Percentiles rank a stretch among this genome's conserved stretches.
Evolutionary conservation across 2,329 filamentous ascomycete species (phyloP).

Genomic region (Neofusicoccum cordaticola): DNA sequence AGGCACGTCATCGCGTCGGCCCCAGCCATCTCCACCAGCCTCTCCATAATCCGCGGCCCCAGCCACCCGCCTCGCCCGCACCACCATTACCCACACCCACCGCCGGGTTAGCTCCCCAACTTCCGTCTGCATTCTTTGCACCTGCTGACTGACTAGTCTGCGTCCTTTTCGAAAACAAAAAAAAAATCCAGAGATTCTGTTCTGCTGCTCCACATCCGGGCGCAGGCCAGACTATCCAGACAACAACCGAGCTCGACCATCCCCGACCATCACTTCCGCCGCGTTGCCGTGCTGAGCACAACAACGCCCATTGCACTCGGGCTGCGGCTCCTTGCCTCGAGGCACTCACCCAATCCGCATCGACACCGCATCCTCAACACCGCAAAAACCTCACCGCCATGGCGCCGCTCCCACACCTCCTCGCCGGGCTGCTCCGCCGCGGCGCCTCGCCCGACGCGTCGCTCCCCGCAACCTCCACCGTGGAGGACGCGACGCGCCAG

Average conservation of each 20-base stretch:
- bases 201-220: neutral
- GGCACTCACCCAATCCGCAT: neutral
- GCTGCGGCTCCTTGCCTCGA: neutral
- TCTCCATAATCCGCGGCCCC: slow-evolving; percentile 4
- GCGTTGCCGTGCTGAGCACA: neutral
- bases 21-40: slow-evolving; percentile 11
- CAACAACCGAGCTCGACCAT: neutral
- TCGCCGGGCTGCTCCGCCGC: slow-evolving; percentile 1
- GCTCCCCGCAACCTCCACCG: neutral
- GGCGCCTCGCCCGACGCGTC: neutral
- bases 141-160: neutral
- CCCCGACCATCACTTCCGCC: neutral
- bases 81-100: neutral
- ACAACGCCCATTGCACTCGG: neutral
- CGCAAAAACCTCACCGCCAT: neutral
- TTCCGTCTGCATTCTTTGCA: neutral
- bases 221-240: neutral
- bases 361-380: neutral
- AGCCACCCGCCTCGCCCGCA: neutral
- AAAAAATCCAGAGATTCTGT: neutral
- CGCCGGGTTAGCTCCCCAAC: neutral
- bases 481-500: neutral
- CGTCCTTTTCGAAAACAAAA: neutral
- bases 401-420: slow-evolving; percentile 8
- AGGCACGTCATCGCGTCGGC: neutral